Evolutionary conservation across 768 basidiomycete genomes (phyloP).

Genomic region (Strobilomyces confusus): DNA sequence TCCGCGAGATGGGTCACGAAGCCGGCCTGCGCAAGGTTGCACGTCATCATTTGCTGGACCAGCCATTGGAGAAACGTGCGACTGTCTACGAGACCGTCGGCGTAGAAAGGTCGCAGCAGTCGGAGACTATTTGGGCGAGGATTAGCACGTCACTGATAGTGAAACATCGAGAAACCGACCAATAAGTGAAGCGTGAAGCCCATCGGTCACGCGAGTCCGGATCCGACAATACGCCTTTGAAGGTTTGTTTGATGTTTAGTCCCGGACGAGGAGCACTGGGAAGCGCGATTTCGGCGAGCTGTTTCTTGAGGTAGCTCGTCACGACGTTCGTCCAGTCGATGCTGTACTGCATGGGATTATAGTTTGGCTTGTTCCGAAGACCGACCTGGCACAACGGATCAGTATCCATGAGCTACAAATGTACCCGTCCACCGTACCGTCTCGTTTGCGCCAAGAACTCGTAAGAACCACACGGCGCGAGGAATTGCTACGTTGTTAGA

Average conservation of each 20-base stretch:
- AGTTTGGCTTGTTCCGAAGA: constrained; percentile 71
- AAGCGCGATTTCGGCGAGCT: constrained; percentile 70
- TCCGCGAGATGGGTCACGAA: constrained; percentile 74
- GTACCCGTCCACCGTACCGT: constrained; percentile 43
- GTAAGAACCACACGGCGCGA: constrained; percentile 83
- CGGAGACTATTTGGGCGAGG: constrained; percentile 46
- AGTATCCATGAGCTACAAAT: not conserved
- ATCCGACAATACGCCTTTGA: constrained; percentile 78
- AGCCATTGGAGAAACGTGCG: constrained; percentile 76
- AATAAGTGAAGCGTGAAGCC: constrained; percentile 76
- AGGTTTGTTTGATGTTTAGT: constrained; percentile 77
- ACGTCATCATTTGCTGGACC: constrained; percentile 69
- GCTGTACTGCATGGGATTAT: constrained; percentile 80
- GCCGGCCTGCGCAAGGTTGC: constrained; percentile 78
- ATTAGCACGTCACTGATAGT: not conserved
- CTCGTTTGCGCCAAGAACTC: constrained; percentile 85
- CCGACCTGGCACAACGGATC: constrained; percentile 47
- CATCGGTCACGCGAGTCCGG: constrained; percentile 66
- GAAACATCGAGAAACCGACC: constrained; percentile 39
- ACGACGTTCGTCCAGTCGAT: constrained; percentile 82
- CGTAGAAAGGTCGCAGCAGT: constrained; percentile 71
- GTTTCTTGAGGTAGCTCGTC: constrained; percentile 79
- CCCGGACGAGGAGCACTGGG: constrained; percentile 75
- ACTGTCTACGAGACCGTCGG: constrained; percentile 77
- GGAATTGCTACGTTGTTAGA: constrained; percentile 72